Base-by-base conservation (phyloP, 768 basidiomycete genomes). In the Pulveroboletus sp. region DNA sequence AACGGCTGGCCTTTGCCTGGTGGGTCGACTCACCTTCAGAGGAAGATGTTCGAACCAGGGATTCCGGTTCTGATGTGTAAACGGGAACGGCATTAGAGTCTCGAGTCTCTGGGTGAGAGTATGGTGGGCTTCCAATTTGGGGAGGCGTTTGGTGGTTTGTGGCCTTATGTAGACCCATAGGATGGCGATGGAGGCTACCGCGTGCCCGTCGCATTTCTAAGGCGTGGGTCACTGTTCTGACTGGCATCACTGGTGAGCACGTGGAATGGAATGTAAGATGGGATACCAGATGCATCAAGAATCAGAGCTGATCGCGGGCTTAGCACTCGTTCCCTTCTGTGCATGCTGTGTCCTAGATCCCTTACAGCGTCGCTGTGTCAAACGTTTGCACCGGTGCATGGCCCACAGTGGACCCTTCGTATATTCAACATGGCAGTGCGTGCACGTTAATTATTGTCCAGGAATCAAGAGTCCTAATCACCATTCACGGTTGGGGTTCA, bases 1-100 rank as follows among this genome's bases (percentile, higher is more conserved):
- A 31, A 32, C 38, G 10, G 26, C 12, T 19, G 3, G 29, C n/a
- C 19, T 29, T 23, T 17, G 40, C 9, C n/a, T n/a, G n/a, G n/a
- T n/a, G n/a, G n/a, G n/a, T n/a, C 13, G 19, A 32, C 53, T 40
- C 36, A 79, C 81, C 73, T 84, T 84, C 63, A 84, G 71, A 43
- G 73, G 58, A 54, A 83, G 65, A 39, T 75, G 76, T 55, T 76
- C 75, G 39, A 67, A 72, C 77, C 79, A 76, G 45, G 19, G 13
- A 45, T 67, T 56, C 70, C 59, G 63, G 55, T 57, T 57, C 0
- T 55, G 52, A 37, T 47, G 35, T 36, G 51, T 34, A 42, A 67
- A 63, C 0, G 59, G 56, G 2, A 61, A 44, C 26, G 63, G 63
- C 66, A 68, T 69, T 20, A 3, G 39, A 16, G 26, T 36, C 40